Evolutionary conservation across 2,329 filamentous ascomycete species (phyloP).

Genomic region (Dendrostoma leiphaemia): DNA sequence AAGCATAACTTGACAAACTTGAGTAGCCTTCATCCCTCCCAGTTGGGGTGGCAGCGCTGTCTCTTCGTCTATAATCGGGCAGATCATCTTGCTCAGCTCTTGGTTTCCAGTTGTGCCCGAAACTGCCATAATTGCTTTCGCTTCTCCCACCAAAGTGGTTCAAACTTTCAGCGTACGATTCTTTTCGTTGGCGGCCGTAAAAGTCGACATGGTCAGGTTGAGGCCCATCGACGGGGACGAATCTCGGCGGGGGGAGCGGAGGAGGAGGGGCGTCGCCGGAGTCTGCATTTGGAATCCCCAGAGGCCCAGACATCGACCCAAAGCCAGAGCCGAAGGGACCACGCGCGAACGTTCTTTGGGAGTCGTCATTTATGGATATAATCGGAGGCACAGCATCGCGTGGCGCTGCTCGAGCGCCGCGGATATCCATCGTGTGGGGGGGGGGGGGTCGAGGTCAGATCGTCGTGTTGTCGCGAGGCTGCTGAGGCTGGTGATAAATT

Average conservation of each 20-base stretch:
- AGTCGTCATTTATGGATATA: constrained; percentile 15
- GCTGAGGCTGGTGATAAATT: not conserved
- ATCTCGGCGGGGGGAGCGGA: constrained; percentile 44
- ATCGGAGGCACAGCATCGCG: constrained; percentile 8
- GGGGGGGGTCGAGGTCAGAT: not conserved
- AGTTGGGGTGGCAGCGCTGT: constrained; percentile 24
- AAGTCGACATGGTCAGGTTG: constrained; percentile 25
- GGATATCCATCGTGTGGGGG: constrained; percentile 16
- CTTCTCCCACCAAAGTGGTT: constrained; percentile 30
- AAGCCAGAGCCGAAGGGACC: constrained; percentile 12
- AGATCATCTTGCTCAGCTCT: constrained; percentile 32
- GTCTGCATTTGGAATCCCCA: constrained; percentile 41
- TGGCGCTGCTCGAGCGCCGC: constrained; percentile 14
- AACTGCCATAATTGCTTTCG: constrained; percentile 37
- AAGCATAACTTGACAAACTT: constrained; percentile 18
- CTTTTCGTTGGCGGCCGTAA: constrained; percentile 19
- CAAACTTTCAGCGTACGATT: constrained; percentile 28
- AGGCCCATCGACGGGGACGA: constrained; percentile 34
- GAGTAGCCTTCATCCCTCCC: constrained; percentile 41
- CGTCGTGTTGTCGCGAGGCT: not conserved
- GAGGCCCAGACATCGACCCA: constrained; percentile 25
- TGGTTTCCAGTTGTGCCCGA: constrained; percentile 7
- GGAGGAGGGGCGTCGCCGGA: constrained; percentile 37
- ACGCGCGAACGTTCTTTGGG: constrained; percentile 8
- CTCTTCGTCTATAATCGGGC: constrained; percentile 32